These are phyloP conservation scores for Brettanomyces custersianus DNA, from an alignment of 805 yeast genomes.

Conservation along the genomic window DNA sequence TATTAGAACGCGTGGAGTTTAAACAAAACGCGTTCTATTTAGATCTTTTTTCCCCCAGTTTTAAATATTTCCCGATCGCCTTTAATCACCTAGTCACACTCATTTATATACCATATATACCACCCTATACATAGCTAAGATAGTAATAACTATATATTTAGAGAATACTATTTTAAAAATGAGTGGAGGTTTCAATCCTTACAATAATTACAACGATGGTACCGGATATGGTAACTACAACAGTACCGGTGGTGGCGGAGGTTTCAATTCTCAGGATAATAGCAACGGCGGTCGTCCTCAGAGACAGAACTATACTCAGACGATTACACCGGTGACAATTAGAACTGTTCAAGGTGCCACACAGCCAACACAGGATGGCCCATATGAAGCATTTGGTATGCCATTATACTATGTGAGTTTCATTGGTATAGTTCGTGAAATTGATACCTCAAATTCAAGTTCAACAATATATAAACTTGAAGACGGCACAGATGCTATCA, in stretches of 20 bases:
- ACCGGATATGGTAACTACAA: constrained; percentile 28
- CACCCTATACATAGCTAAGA: not conserved
- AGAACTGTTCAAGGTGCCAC: constrained; percentile 56
- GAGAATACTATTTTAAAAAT: not conserved
- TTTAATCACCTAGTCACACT: no score
- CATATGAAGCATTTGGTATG: constrained; percentile 48
- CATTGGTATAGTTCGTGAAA: constrained; percentile 63
- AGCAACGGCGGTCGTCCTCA: constrained; percentile 13
- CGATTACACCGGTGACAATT: constrained; percentile 60
- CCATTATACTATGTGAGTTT: constrained; percentile 56
- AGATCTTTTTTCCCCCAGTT: no score
- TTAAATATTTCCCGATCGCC: no score
- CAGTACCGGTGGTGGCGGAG: constrained; percentile 16
- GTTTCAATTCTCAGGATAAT: constrained; percentile 20
- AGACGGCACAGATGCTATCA: constrained; percentile 68
- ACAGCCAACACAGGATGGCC: constrained; percentile 60
- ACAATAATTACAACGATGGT: constrained; percentile 26
- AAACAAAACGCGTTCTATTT: no score
- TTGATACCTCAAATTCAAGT: constrained; percentile 45
- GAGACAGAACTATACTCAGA: constrained; percentile 23
- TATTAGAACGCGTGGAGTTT: no score
- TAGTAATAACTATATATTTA: no score
- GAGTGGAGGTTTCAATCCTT: constrained; percentile 5
- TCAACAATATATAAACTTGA: constrained; percentile 53
- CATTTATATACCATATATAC: no score